A percentile compares a stretch with the other conserved stretches of the same genome.
These are phyloP conservation scores for Crithidia expoeki DNA, from an alignment of 208 protist species.

Conservation along the genomic window DNA sequence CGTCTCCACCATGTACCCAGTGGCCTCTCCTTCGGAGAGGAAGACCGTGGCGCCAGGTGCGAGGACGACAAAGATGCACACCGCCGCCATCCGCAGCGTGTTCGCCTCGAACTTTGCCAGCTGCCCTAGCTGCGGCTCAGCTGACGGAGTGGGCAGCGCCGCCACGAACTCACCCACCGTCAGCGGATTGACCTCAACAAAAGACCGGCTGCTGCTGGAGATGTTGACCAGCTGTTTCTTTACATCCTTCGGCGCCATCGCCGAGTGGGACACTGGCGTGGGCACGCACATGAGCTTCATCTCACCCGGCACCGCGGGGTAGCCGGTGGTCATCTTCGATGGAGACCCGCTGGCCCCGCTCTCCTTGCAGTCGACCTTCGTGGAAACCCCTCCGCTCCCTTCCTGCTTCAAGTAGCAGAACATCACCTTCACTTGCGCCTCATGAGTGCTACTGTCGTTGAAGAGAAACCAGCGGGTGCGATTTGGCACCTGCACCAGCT, in stretches of 20 bases:
- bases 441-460: constrained; percentile 63
- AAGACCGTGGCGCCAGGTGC: constrained; percentile 41
- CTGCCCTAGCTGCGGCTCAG: constrained; percentile 9
- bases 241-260: constrained; percentile 9
- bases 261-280: constrained; percentile 23
- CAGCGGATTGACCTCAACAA: constrained; percentile 31
- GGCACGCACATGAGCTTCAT: constrained; percentile 33
- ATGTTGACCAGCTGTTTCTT: constrained; percentile 16
- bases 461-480: constrained; percentile 53
- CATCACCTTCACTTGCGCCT: constrained; percentile 47
- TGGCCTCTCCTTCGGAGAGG: constrained; percentile 32
- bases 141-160: constrained; percentile 17
- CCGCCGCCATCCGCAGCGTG: constrained; percentile 4
- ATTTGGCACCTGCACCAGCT: constrained; percentile 27
- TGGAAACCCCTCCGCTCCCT: background rate
- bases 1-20: constrained; percentile 37
- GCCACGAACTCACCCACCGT: background rate
- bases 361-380: background rate
- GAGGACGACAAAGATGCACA: constrained; percentile 35
- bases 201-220: constrained; percentile 29
- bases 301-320: constrained; percentile 1
- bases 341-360: background rate
- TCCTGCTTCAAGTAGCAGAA: constrained; percentile 28
- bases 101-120: constrained; percentile 17
- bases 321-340: background rate